Conservation (phyloP, 805 yeast genomes). For the Saccharomycopsis sp. region DNA sequence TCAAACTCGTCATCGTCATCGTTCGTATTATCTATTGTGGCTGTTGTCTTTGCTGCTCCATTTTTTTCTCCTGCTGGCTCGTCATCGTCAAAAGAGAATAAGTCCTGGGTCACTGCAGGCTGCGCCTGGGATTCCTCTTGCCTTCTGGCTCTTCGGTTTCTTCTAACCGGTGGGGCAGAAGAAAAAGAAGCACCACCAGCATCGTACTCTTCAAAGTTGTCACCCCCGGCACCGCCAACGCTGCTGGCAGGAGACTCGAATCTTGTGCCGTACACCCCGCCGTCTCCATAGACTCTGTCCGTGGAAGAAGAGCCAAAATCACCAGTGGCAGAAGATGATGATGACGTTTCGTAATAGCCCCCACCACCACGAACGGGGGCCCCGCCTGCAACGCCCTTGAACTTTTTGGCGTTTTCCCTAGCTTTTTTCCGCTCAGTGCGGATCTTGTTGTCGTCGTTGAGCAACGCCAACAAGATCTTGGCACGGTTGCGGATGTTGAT, state of each 20-base stretch:
- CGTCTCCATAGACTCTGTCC: constrained; percentile 50
- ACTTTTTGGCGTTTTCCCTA: constrained; percentile 20
- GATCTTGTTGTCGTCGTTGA: constrained; percentile 32
- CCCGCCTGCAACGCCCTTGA: constrained; percentile 19
- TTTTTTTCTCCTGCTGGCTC: constrained; percentile 11
- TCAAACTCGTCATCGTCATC: constrained; percentile 71
- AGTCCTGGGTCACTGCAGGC: constrained; percentile 29
- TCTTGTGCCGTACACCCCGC: constrained; percentile 61
- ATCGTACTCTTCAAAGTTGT: constrained; percentile 56
- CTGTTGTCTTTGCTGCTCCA: constrained; percentile 22
- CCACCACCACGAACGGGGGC: constrained; percentile 8
- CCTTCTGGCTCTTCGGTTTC: constrained; percentile 5
- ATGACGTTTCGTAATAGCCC: neutral
- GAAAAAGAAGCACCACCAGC: constrained; percentile 23
- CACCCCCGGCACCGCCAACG: constrained; percentile 9
- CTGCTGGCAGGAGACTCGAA: constrained; percentile 35
- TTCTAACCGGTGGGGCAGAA: constrained; percentile 4
- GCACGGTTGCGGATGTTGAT: constrained; percentile 89
- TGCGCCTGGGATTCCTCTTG: neutral
- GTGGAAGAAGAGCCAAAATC: constrained; percentile 14
- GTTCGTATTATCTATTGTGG: constrained; percentile 26
- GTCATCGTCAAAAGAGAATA: constrained; percentile 37
- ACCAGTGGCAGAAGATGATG: neutral
- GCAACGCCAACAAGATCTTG: constrained; percentile 57
- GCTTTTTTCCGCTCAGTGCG: constrained; percentile 20